Conservation (phyloP, 164 flowering plant species). For the Kingdonia uniflora region DNA sequence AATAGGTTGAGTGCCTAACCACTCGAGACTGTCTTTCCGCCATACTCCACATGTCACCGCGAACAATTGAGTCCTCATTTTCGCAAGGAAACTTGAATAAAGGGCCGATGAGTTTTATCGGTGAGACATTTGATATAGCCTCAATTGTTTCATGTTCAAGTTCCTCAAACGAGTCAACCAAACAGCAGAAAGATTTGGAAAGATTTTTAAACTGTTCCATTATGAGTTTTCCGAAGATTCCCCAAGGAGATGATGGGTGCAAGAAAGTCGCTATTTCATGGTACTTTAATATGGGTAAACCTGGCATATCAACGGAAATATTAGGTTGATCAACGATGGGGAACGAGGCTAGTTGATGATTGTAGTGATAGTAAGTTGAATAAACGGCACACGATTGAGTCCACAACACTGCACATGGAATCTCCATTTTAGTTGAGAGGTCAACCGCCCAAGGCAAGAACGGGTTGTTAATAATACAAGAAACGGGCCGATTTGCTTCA, state of each 20-base stretch:
- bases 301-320: constrained; percentile 43
- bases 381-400: constrained; percentile 67
- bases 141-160: constrained; percentile 45
- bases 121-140: constrained; percentile 22
- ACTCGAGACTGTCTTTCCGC: constrained; percentile 33
- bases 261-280: constrained; percentile 70
- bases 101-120: constrained; percentile 55
- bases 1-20: constrained; percentile 41
- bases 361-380: constrained; percentile 43
- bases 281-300: constrained; percentile 35
- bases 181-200: constrained; percentile 36
- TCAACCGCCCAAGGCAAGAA: constrained; percentile 78
- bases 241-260: constrained; percentile 32
- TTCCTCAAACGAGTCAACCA: constrained; percentile 61
- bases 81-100: constrained; percentile 23
- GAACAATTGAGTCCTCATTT: constrained; percentile 3
- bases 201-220: constrained; percentile 48
- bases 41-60: constrained; percentile 37
- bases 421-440: constrained; percentile 34
- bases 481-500: constrained; percentile 36
- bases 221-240: constrained; percentile 24
- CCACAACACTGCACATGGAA: constrained; percentile 67
- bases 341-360: constrained; percentile 29
- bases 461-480: constrained; percentile 62
- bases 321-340: constrained; percentile 31